Percentiles rank a stretch among this genome's conserved stretches.
phyloP scores from a whole-genome alignment of 2,329 filamentous ascomycete genomes.

The Arthrobotrys megalospora region DNA sequence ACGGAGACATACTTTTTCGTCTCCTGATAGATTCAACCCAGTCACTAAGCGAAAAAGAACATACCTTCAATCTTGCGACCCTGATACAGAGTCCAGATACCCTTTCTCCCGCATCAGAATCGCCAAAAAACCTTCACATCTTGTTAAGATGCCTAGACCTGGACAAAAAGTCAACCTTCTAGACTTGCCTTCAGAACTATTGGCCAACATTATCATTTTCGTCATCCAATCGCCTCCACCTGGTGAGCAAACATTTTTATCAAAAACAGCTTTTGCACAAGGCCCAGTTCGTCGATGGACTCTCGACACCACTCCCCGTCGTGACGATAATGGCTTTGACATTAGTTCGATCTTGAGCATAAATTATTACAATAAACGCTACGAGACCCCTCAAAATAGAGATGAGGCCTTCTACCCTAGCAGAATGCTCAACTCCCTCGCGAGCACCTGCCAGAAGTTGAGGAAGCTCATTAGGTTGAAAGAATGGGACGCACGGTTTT shows the following conservation, averaged over 20 bases:
- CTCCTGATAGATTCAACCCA: constrained; percentile 1
- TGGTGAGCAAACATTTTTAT: constrained; percentile 15
- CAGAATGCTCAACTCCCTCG: constrained; percentile 50
- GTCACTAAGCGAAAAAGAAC: constrained; percentile 29
- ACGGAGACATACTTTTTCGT: constrained; percentile 39
- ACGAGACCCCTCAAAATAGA: constrained; percentile 43
- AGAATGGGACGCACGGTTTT: constrained; percentile 62
- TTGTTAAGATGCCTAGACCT: constrained; percentile 3
- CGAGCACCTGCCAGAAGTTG: constrained; percentile 61
- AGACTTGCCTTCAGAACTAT: constrained; percentile 40
- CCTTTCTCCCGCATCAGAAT: constrained; percentile 25
- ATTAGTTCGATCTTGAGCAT: constrained; percentile 31
- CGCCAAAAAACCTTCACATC: constrained; percentile 14
- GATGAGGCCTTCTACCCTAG: constrained; percentile 50
- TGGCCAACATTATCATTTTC: constrained; percentile 40
- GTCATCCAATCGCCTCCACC: constrained; percentile 42
- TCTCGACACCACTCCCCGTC: constrained; percentile 7
- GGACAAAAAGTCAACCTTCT: constrained; percentile 32
- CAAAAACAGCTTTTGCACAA: constrained; percentile 26
- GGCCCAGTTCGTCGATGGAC: constrained; percentile 41
- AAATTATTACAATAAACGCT: constrained; percentile 2
- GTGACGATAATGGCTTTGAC: constrained; percentile 27
- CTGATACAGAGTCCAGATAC: constrained; percentile 27
- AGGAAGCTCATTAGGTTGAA: constrained; percentile 60
- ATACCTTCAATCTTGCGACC: constrained; percentile 35